phyloP scores from a whole-genome alignment of 2,329 filamentous ascomycete species.

The Xylaria sp. region DNA sequence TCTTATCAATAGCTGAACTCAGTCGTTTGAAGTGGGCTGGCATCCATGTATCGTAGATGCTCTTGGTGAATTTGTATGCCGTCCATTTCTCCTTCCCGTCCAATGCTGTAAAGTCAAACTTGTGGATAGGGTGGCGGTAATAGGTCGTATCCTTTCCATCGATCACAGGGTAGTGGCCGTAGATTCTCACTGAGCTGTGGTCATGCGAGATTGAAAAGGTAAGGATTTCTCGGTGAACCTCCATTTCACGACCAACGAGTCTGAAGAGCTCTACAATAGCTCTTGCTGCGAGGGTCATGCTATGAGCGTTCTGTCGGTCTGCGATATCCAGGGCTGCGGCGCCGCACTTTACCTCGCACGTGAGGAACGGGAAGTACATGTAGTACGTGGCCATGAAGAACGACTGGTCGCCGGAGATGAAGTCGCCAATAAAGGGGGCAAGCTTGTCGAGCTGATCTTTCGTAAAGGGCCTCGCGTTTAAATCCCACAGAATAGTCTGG shows the following conservation, averaged over 20 bases:
- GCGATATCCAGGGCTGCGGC: slow-evolving; percentile 52
- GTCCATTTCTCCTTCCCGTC: slow-evolving; percentile 53
- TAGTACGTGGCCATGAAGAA: slow-evolving; percentile 58
- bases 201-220: slow-evolving; percentile 58
- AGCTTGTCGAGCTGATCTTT: slow-evolving; percentile 57
- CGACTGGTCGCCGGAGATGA: slow-evolving; percentile 50
- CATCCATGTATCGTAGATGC: slow-evolving; percentile 53
- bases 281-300: slow-evolving; percentile 55
- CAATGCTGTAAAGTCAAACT: slow-evolving; percentile 49
- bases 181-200: slow-evolving; percentile 52
- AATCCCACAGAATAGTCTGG: slow-evolving; percentile 60
- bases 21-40: slow-evolving; percentile 52
- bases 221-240: slow-evolving; percentile 56
- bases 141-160: slow-evolving; percentile 48
- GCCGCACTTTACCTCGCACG: slow-evolving; percentile 61
- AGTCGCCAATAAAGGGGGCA: slow-evolving; percentile 52
- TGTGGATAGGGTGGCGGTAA: slow-evolving; percentile 53
- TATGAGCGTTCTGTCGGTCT: slow-evolving; percentile 56
- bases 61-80: slow-evolving; percentile 52
- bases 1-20: slow-evolving; percentile 52
- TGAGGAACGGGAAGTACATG: slow-evolving; percentile 63
- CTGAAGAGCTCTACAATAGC: slow-evolving; percentile 55
- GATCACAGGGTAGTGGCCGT: slow-evolving; percentile 56
- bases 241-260: slow-evolving; percentile 50
- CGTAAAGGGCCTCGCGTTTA: slow-evolving; percentile 55